These are phyloP conservation scores for Rubus idaeus DNA, from an alignment of 306 rosid genomes.

Conservation along the genomic window DNA sequence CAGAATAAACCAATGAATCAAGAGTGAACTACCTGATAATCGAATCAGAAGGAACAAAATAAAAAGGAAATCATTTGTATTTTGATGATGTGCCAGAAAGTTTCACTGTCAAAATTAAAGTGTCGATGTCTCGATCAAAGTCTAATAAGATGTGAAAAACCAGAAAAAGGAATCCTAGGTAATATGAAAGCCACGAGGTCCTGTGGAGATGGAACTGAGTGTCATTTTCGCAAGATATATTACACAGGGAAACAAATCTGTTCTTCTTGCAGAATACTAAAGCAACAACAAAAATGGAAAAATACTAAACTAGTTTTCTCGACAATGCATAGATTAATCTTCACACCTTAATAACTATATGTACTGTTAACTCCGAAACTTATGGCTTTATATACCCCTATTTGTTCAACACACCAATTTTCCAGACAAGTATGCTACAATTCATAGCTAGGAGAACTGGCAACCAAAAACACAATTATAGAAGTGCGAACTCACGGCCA, in stretches of 20 bases:
- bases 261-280: neutral
- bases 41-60: neutral
- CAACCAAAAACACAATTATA: neutral
- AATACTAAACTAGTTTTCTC: slow-evolving; percentile 2
- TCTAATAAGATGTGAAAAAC: neutral
- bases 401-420: neutral
- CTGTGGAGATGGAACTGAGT: neutral
- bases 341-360: neutral
- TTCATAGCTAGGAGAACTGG: neutral
- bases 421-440: neutral
- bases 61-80: neutral
- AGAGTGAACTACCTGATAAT: neutral
- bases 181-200: neutral
- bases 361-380: neutral
- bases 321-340: neutral
- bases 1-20: slow-evolving; percentile 14
- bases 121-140: neutral
- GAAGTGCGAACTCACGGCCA: slow-evolving; percentile 51
- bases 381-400: neutral
- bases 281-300: neutral
- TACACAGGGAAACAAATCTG: neutral
- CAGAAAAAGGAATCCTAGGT: neutral
- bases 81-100: neutral
- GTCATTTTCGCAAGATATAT: neutral
- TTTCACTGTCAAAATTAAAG: neutral